Percentiles rank a stretch among this genome's conserved stretches.
phyloP scores from a whole-genome alignment of 805 yeast genomes.

The Metschnikowia corniflorae region DNA sequence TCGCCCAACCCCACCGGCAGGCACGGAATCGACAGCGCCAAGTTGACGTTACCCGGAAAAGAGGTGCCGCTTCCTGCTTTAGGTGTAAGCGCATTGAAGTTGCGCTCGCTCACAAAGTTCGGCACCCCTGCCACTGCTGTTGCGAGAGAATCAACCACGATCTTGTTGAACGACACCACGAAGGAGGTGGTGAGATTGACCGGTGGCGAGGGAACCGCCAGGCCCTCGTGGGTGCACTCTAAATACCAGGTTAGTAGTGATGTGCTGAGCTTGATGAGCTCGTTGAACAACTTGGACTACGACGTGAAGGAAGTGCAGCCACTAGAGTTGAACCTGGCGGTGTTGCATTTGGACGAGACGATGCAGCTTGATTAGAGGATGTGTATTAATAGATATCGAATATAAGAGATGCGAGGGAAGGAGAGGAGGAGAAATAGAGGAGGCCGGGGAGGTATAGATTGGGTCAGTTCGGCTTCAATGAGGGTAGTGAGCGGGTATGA shows the following conservation, averaged over 20 bases:
- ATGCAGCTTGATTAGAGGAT: constrained; percentile 19
- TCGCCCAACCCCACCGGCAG: constrained; percentile 65
- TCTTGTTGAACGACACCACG: constrained; percentile 48
- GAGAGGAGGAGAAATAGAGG: neutral
- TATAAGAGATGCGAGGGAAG: neutral
- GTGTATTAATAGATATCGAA: no score
- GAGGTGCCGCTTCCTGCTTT: constrained; percentile 73
- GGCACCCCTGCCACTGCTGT: constrained; percentile 50
- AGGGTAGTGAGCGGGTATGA: no score
- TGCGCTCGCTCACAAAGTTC: constrained; percentile 56
- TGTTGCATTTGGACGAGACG: constrained; percentile 19
- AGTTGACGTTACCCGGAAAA: constrained; percentile 66
- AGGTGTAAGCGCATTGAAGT: constrained; percentile 65
- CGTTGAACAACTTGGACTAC: constrained; percentile 62
- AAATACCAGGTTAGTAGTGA: constrained; percentile 56
- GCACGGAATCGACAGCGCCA: constrained; percentile 62
- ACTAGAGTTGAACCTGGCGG: constrained; percentile 13
- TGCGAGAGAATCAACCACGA: constrained; percentile 78
- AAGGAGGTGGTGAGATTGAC: constrained; percentile 71
- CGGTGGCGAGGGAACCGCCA: constrained; percentile 67
- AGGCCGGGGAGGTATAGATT: neutral
- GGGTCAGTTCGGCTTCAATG: no score
- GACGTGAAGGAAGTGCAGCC: constrained; percentile 48
- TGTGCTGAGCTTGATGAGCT: constrained; percentile 43
- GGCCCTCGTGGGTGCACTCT: constrained; percentile 89